These are phyloP conservation scores for Tylopilus rubrobrunneus DNA, from an alignment of 768 basidiomycete species.

Conservation along the genomic window DNA sequence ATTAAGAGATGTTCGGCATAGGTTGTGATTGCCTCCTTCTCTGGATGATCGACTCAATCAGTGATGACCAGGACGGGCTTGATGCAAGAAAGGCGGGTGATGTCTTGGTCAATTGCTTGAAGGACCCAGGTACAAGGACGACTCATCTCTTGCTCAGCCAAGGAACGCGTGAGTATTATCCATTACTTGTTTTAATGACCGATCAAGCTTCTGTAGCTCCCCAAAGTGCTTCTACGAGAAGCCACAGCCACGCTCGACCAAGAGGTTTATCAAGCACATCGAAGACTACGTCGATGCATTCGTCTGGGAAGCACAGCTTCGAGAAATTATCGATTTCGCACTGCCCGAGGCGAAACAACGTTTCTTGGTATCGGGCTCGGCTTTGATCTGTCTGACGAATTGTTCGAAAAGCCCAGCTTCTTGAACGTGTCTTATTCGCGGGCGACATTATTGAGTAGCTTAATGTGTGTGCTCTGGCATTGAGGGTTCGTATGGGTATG, in stretches of 20 bases:
- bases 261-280: background rate
- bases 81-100: constrained; percentile 53
- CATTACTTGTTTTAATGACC: background rate
- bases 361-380: constrained; percentile 60
- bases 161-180: constrained; percentile 50
- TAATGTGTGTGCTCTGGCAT: constrained; percentile 45
- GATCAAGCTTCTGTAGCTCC: constrained; percentile 39
- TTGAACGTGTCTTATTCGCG: constrained; percentile 51
- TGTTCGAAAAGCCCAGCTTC: constrained; percentile 55
- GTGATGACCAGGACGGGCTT: constrained; percentile 56
- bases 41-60: constrained; percentile 66
- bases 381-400: constrained; percentile 59
- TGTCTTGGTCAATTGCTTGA: constrained; percentile 41
- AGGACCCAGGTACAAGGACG: constrained; percentile 38
- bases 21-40: constrained; percentile 52
- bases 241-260: background rate
- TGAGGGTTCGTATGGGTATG: background rate
- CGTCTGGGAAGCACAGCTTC: constrained; percentile 52
- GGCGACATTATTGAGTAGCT: constrained; percentile 68
- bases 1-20: constrained; percentile 57
- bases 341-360: constrained; percentile 55
- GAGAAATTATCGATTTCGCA: constrained; percentile 55
- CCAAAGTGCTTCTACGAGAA: constrained; percentile 37
- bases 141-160: constrained; percentile 53
- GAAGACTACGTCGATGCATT: constrained; percentile 24